Evolutionary conservation across 371 early-diverging fungal species (phyloP).

Genomic region (Hamiltosporidium magnivora): DNA sequence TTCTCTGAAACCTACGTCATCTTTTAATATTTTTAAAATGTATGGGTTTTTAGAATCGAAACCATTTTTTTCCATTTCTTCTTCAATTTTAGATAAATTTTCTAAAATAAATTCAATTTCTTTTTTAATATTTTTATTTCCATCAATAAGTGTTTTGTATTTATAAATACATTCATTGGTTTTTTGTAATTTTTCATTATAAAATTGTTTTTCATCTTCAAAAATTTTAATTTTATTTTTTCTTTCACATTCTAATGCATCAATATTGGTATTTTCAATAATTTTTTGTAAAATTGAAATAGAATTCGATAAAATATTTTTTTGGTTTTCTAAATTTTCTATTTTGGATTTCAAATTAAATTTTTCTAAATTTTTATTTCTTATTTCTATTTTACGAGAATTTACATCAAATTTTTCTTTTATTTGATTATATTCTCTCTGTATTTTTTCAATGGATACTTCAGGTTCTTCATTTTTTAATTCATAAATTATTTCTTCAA

Average conservation of each 20-base stretch:
- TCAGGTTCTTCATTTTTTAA: conserved; percentile 36
- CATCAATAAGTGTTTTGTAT: not conserved
- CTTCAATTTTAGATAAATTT: no score
- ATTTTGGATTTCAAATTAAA: not conserved
- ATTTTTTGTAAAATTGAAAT: not conserved
- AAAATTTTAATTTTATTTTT: conserved; percentile 4
- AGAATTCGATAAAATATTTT: conserved; percentile 1
- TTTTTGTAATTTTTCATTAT: not conserved
- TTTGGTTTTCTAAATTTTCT: not conserved
- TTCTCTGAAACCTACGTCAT: no score
- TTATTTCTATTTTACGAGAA: not conserved
- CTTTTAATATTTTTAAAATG: no score
- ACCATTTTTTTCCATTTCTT: no score
- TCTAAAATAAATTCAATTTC: no score
- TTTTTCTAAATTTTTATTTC: not conserved
- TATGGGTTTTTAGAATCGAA: no score
- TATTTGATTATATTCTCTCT: no score
- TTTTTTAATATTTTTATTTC: not conserved
- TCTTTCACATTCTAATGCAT: conserved; percentile 10
- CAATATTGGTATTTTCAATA: not conserved
- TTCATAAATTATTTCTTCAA: conserved; percentile 6
- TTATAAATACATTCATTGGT: not conserved
- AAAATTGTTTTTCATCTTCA: not conserved
- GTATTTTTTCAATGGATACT: no score
- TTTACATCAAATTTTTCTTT: not conserved